phyloP scores from a whole-genome alignment of 345 rosid genomes.

The Hibiscus trionum region DNA sequence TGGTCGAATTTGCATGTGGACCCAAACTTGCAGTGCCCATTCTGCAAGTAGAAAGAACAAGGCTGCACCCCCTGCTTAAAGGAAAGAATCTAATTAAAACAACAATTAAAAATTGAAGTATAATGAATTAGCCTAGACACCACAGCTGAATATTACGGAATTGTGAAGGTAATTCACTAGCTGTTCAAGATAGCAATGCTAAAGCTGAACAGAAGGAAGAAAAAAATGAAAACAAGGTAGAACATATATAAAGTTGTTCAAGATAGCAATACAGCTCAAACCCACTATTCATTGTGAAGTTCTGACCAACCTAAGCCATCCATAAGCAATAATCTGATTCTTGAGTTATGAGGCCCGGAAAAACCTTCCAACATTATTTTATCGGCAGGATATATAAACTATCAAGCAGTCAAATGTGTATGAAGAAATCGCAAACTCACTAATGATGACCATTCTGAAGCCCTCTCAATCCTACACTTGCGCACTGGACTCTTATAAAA shows the following conservation, averaged over 20 bases:
- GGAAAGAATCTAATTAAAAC: not conserved
- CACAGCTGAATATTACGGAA: not conserved
- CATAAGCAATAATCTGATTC: not conserved
- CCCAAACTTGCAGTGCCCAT: conserved; percentile 50
- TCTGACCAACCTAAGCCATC: not conserved
- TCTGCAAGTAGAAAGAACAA: conserved; percentile 44
- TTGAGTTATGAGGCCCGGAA: not conserved
- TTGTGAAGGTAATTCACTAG: not conserved
- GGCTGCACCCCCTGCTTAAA: conserved; percentile 40
- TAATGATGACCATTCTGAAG: not conserved
- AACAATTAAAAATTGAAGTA: not conserved
- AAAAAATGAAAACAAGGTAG: not conserved
- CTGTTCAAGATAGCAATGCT: not conserved
- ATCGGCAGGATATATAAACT: not conserved
- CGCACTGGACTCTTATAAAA: not conserved
- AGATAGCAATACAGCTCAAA: not conserved
- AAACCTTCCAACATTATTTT: not conserved
- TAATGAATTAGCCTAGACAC: not conserved
- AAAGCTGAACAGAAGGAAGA: not conserved
- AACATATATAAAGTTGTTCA: not conserved
- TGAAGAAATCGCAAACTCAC: not conserved
- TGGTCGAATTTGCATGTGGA: conserved; percentile 61
- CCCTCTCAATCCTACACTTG: not conserved
- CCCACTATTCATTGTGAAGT: not conserved
- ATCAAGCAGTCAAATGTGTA: not conserved